Percentiles rank a stretch among this genome's conserved stretches.
Conservation (phyloP, 495 filamentous ascomycete genomes). For the Neurospora africana region DNA sequence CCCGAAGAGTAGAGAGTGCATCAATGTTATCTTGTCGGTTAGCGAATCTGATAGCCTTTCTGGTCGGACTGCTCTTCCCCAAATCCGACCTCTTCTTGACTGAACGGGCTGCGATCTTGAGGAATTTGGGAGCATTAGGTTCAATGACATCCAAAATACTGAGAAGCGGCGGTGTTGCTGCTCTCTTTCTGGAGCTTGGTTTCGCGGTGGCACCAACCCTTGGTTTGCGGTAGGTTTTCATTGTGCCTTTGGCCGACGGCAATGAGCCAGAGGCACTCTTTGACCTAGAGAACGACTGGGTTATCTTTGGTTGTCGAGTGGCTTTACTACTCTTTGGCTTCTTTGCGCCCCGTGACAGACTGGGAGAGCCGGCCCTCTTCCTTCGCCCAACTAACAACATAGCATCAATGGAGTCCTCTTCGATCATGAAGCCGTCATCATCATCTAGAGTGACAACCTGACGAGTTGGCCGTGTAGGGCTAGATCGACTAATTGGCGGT, state of each 20-base stretch:
- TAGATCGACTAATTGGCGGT: not conserved
- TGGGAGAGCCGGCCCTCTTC: constrained; percentile 15
- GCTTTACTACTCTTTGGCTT: constrained; percentile 21
- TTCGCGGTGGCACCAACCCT: not conserved
- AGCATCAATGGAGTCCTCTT: constrained; percentile 43
- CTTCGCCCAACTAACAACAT: constrained; percentile 43
- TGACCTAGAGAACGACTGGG: constrained; percentile 25
- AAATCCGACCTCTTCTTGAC: constrained; percentile 49
- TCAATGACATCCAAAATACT: constrained; percentile 65
- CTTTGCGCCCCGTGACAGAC: constrained; percentile 3
- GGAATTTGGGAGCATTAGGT: constrained; percentile 54
- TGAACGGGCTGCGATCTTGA: constrained; percentile 65
- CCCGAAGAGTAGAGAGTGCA: constrained; percentile 50
- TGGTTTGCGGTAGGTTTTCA: not conserved
- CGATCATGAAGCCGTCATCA: constrained; percentile 34
- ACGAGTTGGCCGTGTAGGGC: constrained; percentile 1
- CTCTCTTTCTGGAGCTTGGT: constrained; percentile 7
- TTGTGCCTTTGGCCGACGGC: not conserved
- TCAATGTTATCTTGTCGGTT: constrained; percentile 67
- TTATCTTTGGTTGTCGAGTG: constrained; percentile 36
- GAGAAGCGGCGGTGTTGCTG: constrained; percentile 39
- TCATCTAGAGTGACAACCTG: constrained; percentile 11
- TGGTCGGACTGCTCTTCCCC: constrained; percentile 64
- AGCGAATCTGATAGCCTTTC: constrained; percentile 63
- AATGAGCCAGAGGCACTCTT: constrained; percentile 11